Percentiles rank a stretch among this genome's conserved stretches.
These are phyloP conservation scores for Melampsora americana DNA, from an alignment of 1,284 basidiomycete genomes.

Conservation along the genomic window DNA sequence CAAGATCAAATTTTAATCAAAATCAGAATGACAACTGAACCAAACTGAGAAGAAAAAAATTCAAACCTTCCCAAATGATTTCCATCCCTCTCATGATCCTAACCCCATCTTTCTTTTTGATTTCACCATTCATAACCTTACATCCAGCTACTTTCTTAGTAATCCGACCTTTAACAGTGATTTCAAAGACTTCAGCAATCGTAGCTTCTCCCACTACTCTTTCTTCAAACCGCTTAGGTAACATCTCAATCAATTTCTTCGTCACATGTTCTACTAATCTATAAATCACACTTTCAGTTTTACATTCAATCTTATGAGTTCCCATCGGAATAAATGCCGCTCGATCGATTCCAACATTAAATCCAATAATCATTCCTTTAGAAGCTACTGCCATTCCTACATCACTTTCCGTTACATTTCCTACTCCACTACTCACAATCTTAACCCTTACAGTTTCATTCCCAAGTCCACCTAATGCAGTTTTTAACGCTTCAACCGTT, in stretches of 20 bases:
- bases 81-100: slow-evolving; percentile 69
- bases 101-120: slow-evolving; percentile 67
- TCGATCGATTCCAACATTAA: slow-evolving; percentile 75
- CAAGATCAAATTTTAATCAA: neutral
- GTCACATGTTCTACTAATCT: slow-evolving; percentile 80
- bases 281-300: slow-evolving; percentile 81
- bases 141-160: slow-evolving; percentile 78
- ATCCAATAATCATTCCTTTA: slow-evolving; percentile 81
- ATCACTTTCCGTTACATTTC: slow-evolving; percentile 84
- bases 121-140: slow-evolving; percentile 72
- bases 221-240: slow-evolving; percentile 73
- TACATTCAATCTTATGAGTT: slow-evolving; percentile 65
- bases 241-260: slow-evolving; percentile 65
- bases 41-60: neutral
- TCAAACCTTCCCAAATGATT: slow-evolving; percentile 68
- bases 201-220: slow-evolving; percentile 78
- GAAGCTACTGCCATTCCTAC: slow-evolving; percentile 79
- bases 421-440: slow-evolving; percentile 77
- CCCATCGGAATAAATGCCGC: slow-evolving; percentile 62
- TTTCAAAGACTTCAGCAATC: slow-evolving; percentile 78
- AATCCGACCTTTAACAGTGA: slow-evolving; percentile 69
- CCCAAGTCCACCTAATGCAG: slow-evolving; percentile 79
- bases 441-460: slow-evolving; percentile 79
- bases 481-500: slow-evolving; percentile 86
- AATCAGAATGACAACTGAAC: neutral